Evolutionary conservation across 2,329 filamentous ascomycete genomes (phyloP), one percentile per base, ranked within the genome.

Genomic region (Epichloe hybrida): DNA sequence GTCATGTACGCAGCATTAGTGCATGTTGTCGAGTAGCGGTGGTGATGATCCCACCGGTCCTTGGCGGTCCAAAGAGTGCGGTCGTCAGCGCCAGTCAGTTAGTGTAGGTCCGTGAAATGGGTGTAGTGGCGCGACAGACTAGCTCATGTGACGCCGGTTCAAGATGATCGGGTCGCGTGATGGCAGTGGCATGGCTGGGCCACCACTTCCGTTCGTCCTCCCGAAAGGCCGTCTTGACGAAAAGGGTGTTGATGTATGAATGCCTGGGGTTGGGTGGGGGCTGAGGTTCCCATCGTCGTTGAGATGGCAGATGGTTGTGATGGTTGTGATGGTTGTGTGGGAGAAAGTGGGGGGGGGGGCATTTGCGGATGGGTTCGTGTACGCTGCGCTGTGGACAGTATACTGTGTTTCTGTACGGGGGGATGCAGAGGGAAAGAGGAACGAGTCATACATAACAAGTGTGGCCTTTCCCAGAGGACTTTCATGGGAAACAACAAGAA

Each of bases 141-240:
- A n/a, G 52, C 23, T 38, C 50, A 52, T 53, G 54, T 51, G 55
- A 54, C 42, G 46, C 38, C 21, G 20, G 49, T 41, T 46, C 13
- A n/a, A 21, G 45, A 31, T 49, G 49, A 52, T 52, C 37, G 51
- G 52, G 47, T 50, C 53, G 55, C 55, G 52, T 56, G 55, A 56
- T 50, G 52, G 43, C 27, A n/a, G 36, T 34, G 37, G 38, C 17
- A 45, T 21, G 17, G 36, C 36, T 11, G 12, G 13, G 36, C 12
- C 36, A n/a, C 36, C 36, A n/a, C 27, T 38, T 38, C 13, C 4
- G 36, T 8, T n/a, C 11, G 23, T 12, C 17, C 8, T 21, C 17
- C 17, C n/a, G 34, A 38, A 35, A 20, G 46, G 46, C 46, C 6
- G 46, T 42, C 21, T 49, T 42, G 8, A 11, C 27, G 27, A 31